A percentile compares a stretch with the other conserved stretches of the same genome.
These are phyloP conservation scores for Carallia brachiata DNA, from an alignment of 345 rosid genomes.

Conservation along the genomic window DNA sequence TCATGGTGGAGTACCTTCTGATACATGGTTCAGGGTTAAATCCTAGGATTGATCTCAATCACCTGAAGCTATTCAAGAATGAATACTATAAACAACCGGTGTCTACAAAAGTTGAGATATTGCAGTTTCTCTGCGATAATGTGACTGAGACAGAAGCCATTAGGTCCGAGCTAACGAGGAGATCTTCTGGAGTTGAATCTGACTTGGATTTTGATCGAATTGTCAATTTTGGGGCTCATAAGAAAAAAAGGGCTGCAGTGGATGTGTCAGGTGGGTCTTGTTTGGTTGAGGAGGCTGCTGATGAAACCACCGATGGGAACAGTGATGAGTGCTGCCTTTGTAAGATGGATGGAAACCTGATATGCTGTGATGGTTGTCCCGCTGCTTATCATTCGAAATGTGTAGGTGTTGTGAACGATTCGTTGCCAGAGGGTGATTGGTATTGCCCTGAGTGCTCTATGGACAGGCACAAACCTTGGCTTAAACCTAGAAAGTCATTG, in stretches of 20 bases:
- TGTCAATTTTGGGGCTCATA: constrained; percentile 42
- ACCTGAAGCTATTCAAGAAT: constrained; percentile 49
- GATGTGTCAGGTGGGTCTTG: constrained; percentile 47
- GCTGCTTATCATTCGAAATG: constrained; percentile 99
- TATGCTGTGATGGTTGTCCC: constrained; percentile 99
- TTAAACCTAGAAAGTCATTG: constrained; percentile 54
- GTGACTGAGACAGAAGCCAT: constrained; percentile 72
- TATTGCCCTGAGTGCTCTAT: constrained; percentile 93
- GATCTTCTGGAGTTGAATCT: constrained; percentile 62
- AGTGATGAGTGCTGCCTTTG: constrained; percentile 92
- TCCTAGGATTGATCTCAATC: constrained; percentile 53
- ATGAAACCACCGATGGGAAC: constrained; percentile 67
- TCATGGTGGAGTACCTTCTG: constrained; percentile 72
- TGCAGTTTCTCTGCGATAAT: constrained; percentile 72
- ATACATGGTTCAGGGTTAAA: constrained; percentile 55
- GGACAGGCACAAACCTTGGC: constrained; percentile 49
- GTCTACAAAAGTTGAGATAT: constrained; percentile 64
- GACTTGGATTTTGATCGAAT: constrained; percentile 63
- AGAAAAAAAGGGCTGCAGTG: constrained; percentile 48
- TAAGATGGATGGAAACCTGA: constrained; percentile 92
- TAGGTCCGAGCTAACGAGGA: constrained; percentile 67
- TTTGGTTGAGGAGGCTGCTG: constrained; percentile 53
- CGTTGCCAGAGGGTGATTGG: constrained; percentile 96
- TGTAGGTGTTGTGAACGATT: constrained; percentile 73
- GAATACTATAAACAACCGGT: constrained; percentile 74